These are phyloP conservation scores for Dactylonectria macrodidyma DNA, from an alignment of 2,329 filamentous ascomycete species.

Conservation along the genomic window DNA sequence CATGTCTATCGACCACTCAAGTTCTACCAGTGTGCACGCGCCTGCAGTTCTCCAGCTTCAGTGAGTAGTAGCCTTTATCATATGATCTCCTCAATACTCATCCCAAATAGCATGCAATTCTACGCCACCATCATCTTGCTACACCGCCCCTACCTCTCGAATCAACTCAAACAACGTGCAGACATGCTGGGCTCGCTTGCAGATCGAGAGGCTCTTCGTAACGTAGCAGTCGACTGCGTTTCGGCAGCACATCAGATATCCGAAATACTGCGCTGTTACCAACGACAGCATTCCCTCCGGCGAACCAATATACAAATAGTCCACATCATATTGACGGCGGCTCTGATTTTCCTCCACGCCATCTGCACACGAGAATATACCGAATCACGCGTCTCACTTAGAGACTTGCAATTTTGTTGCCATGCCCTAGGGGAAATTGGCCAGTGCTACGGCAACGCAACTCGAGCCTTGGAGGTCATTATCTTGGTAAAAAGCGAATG, in stretches of 20 bases:
- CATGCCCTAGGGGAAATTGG: constrained; percentile 40
- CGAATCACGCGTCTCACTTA: constrained; percentile 19
- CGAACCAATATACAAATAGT: constrained; percentile 40
- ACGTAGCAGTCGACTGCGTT: constrained; percentile 26
- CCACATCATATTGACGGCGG: constrained; percentile 42
- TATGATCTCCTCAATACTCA: not conserved
- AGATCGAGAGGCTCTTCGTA: not conserved
- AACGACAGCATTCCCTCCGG: constrained; percentile 37
- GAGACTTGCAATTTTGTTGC: constrained; percentile 40
- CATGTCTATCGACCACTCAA: not conserved
- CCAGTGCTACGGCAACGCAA: constrained; percentile 35
- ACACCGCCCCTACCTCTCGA: constrained; percentile 36
- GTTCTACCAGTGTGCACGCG: not conserved
- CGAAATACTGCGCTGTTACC: constrained; percentile 35
- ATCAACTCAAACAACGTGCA: constrained; percentile 22
- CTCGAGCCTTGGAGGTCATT: constrained; percentile 35
- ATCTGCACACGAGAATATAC: constrained; percentile 26
- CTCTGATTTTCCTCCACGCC: constrained; percentile 38
- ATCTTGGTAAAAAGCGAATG: constrained; percentile 37
- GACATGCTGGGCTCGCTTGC: constrained; percentile 11
- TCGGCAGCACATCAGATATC: constrained; percentile 36
- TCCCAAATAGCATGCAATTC: constrained; percentile 40
- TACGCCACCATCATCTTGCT: constrained; percentile 36
- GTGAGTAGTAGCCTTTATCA: constrained; percentile 20
- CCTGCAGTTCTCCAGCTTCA: constrained; percentile 40